phyloP scores from a whole-genome alignment of 768 basidiomycete species.

The Heimioporus sp. region DNA sequence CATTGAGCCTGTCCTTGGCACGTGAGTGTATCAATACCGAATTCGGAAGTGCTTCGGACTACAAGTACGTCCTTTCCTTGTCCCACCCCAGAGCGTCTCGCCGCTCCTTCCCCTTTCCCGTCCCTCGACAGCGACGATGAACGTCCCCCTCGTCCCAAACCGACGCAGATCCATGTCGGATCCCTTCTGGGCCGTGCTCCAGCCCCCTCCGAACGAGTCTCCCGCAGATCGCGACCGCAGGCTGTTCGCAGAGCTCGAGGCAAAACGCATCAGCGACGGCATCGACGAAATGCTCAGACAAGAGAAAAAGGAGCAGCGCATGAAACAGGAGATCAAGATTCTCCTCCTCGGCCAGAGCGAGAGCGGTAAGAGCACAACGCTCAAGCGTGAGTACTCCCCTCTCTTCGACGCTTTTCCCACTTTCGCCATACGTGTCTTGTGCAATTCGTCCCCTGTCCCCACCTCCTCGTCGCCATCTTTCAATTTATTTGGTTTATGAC shows the following conservation, averaged over 20 bases:
- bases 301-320: constrained; percentile 62
- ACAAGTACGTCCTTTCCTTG: constrained; percentile 17
- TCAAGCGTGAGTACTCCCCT: constrained; percentile 69
- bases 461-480: neutral
- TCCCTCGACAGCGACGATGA: constrained; percentile 16
- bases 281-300: constrained; percentile 78
- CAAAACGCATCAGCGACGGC: constrained; percentile 68
- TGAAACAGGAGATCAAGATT: constrained; percentile 66
- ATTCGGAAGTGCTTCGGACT: constrained; percentile 26
- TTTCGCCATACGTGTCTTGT: neutral
- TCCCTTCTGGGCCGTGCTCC: constrained; percentile 65
- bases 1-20: constrained; percentile 3
- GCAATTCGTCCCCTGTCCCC: neutral
- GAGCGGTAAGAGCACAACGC: constrained; percentile 85
- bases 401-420: neutral
- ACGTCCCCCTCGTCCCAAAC: constrained; percentile 33
- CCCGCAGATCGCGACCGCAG: constrained; percentile 62
- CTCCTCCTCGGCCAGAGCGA: constrained; percentile 85
- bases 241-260: constrained; percentile 64
- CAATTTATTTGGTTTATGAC: neutral
- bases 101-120: constrained; percentile 5
- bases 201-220: constrained; percentile 73
- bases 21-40: constrained; percentile 18
- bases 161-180: constrained; percentile 54
- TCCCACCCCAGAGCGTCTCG: constrained; percentile 20